phyloP scores from a whole-genome alignment of 345 rosid genomes.

The Reutealis trisperma region DNA sequence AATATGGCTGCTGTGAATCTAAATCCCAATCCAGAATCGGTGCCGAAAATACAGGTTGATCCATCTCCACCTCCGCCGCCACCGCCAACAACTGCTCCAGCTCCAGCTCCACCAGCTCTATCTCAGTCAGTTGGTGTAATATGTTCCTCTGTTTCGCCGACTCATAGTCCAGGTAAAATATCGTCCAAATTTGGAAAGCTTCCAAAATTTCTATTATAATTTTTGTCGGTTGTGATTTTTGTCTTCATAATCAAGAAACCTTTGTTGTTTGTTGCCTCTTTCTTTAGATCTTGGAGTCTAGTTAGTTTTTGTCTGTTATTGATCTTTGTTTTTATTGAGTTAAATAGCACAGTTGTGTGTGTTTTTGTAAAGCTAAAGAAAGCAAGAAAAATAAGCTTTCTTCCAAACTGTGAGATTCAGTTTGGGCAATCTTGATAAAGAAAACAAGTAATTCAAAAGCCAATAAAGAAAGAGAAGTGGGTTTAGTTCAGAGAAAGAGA shows the following conservation, averaged over 20 bases:
- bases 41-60: constrained; percentile 36
- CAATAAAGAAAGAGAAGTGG: constrained; percentile 23
- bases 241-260: constrained; percentile 28
- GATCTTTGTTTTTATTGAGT: constrained; percentile 43
- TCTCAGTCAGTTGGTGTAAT: constrained; percentile 38
- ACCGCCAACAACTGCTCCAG: constrained; percentile 9
- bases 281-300: constrained; percentile 48
- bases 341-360: background rate
- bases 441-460: constrained; percentile 32
- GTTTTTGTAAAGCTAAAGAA: background rate
- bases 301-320: constrained; percentile 62
- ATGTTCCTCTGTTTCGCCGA: constrained; percentile 51
- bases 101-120: constrained; percentile 26
- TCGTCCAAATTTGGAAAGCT: constrained; percentile 16
- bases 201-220: constrained; percentile 6
- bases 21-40: constrained; percentile 33
- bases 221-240: constrained; percentile 40
- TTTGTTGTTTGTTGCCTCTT: constrained; percentile 25
- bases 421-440: constrained; percentile 28
- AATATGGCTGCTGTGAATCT: constrained; percentile 19
- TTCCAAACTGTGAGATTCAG: constrained; percentile 21
- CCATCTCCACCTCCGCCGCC: constrained; percentile 32
- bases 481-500: constrained; percentile 34
- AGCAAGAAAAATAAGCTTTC: background rate
- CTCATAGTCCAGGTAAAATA: constrained; percentile 48